Evolutionary conservation across 2,329 filamentous ascomycete genomes (phyloP).

Genomic region (Dothideomycetes sp.): DNA sequence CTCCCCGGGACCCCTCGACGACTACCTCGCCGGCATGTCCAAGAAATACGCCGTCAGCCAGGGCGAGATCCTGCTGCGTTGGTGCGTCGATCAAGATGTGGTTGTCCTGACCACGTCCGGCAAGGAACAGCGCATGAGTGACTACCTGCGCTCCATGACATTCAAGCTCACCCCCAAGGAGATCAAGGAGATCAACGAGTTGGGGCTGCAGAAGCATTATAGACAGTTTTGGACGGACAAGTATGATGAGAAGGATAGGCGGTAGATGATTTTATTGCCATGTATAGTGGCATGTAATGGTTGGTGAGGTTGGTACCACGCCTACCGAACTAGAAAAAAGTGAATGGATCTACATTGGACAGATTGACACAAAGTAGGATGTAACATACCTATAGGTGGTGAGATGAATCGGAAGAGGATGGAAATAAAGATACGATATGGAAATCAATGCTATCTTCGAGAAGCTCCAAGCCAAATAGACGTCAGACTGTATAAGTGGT

Average conservation of each 20-base stretch:
- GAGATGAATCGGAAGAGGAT: too few species aligned
- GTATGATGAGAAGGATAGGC: constrained; percentile 32
- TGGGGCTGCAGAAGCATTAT: constrained; percentile 39
- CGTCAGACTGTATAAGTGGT: too few species aligned
- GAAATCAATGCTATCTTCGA: too few species aligned
- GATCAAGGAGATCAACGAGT: constrained; percentile 39
- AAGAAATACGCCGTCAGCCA: constrained; percentile 51
- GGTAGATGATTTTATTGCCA: constrained; percentile 11
- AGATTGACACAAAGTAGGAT: too few species aligned
- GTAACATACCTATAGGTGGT: too few species aligned
- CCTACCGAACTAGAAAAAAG: too few species aligned
- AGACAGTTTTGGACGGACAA: constrained; percentile 42
- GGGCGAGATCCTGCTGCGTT: constrained; percentile 46
- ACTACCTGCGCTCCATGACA: constrained; percentile 44
- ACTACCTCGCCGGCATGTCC: constrained; percentile 38
- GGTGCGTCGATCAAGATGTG: constrained; percentile 50
- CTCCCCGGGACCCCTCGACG: constrained; percentile 44
- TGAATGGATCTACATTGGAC: too few species aligned
- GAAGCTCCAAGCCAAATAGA: too few species aligned
- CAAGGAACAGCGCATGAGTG: constrained; percentile 48
- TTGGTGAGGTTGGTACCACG: too few species aligned
- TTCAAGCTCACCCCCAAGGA: constrained; percentile 51
- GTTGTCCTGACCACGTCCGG: constrained; percentile 49
- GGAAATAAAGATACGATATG: too few species aligned
- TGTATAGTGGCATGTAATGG: too few species aligned